Evolutionary conservation across 768 basidiomycete species (phyloP), one percentile per base, ranked within the genome.

Genomic region (Russula dissimulans): DNA sequence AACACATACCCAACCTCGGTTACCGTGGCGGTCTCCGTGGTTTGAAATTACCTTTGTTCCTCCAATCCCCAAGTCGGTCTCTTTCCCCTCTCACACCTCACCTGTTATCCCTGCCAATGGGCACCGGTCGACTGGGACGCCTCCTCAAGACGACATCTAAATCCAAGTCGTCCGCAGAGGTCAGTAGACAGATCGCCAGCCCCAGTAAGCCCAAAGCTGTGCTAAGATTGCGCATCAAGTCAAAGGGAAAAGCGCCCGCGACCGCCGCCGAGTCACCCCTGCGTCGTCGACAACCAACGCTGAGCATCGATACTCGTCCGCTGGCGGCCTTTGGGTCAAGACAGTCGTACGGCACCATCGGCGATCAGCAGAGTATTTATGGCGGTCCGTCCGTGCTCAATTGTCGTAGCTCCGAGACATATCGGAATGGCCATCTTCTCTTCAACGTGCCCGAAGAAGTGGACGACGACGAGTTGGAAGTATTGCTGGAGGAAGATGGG

Each of bases 371-470:
- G 22, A 26, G 22, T n/a, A 14, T 11, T 45, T 15, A 32, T 12
- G n/a, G 29, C 9, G 60, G 46, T 18, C 50, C 29, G 15, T 31
- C 41, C 14, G 4, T 34, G 15, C 26, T 8, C 17, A 34, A 57
- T 44, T 46, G 41, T n/a, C 34, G 41, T 22, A 60, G 59, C 45
- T 59, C 56, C 47, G 65, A 64, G 44, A 55, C 52, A 38, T 57
- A 55, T 39, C 56, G 62, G 50, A 18, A 29, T 18, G 43, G 54
- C 48, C 46, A 54, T 31, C 22, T 31, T 44, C 62, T 64, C 34
- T 56, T 39, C 22, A 45, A 64, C 29, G 65, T 65, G 0, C 58
- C 58, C 41, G 65, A 65, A 53, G 65, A 66, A 43, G 34, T 56
- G 53, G 65, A 44, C 3, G 59, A 61, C 9, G 59, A 55, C 3